Evolutionary conservation across 2,329 filamentous ascomycete species (phyloP).

Genomic region (Blastomyces gilchristii): DNA sequence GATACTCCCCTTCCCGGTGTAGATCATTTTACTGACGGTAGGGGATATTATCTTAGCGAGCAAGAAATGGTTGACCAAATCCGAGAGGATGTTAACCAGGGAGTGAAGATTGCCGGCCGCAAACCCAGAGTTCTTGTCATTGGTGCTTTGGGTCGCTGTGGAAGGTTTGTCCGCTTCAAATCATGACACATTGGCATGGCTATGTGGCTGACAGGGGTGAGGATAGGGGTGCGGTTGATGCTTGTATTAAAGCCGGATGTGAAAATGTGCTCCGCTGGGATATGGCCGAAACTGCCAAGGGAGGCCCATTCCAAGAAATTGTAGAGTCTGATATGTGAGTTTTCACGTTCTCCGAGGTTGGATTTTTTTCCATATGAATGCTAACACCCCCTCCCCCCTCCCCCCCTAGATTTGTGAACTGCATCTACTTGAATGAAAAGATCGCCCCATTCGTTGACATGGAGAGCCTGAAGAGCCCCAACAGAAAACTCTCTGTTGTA

Average conservation of each 20-base stretch:
- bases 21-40: slow-evolving; percentile 42
- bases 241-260: slow-evolving; percentile 65
- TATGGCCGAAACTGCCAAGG: slow-evolving; percentile 64
- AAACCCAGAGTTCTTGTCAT: slow-evolving; percentile 72
- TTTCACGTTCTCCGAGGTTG: background rate
- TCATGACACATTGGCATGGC: background rate
- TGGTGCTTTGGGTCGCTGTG: slow-evolving; percentile 48
- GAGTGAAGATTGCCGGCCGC: slow-evolving; percentile 55
- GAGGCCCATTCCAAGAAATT: slow-evolving; percentile 72
- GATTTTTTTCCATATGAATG: background rate
- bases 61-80: slow-evolving; percentile 61
- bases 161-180: slow-evolving; percentile 11
- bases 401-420: slow-evolving; percentile 66
- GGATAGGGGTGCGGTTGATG: slow-evolving; percentile 71
- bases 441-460: slow-evolving; percentile 73
- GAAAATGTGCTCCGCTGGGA: slow-evolving; percentile 61
- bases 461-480: slow-evolving; percentile 55
- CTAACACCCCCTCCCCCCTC: slow-evolving; percentile 26
- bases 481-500: slow-evolving; percentile 66
- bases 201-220: background rate
- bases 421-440: slow-evolving; percentile 71
- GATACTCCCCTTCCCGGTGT: slow-evolving; percentile 56
- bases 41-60: slow-evolving; percentile 51
- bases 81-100: slow-evolving; percentile 58
- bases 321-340: slow-evolving; percentile 47